These are phyloP conservation scores for Lepiota venenata DNA, from an alignment of 768 basidiomycete genomes.

Conservation along the genomic window DNA sequence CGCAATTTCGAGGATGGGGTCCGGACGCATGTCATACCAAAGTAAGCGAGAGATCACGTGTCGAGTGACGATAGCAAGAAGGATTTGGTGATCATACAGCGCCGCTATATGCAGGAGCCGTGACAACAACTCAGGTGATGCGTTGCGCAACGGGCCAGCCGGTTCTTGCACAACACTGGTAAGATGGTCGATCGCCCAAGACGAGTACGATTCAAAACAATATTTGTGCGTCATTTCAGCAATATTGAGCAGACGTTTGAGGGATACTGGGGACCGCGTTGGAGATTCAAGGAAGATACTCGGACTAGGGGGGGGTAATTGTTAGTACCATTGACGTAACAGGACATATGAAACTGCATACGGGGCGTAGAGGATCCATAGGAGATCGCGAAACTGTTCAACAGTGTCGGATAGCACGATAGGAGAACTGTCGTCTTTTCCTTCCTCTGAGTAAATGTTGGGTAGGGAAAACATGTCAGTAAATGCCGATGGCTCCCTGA, in stretches of 20 bases:
- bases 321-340: background rate
- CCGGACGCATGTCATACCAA: conserved; percentile 41
- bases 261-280: conserved; percentile 16
- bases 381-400: conserved; percentile 43
- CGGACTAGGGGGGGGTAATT: conserved; percentile 1
- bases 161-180: conserved; percentile 30
- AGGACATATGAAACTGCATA: conserved; percentile 23
- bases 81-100: conserved; percentile 40
- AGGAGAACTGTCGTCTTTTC: conserved; percentile 26
- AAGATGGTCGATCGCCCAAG: conserved; percentile 40
- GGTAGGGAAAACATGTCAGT: conserved; percentile 39
- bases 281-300: conserved; percentile 21
- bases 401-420: conserved; percentile 38
- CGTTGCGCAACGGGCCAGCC: conserved; percentile 26
- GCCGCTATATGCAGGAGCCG: conserved; percentile 51
- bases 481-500: conserved; percentile 40
- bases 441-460: conserved; percentile 21
- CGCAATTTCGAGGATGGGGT: conserved; percentile 45
- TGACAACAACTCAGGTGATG: conserved; percentile 33
- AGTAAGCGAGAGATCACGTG: conserved; percentile 49
- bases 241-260: conserved; percentile 44
- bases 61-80: conserved; percentile 45
- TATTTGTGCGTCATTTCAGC: conserved; percentile 47
- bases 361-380: conserved; percentile 49
- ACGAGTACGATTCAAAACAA: conserved; percentile 39